A percentile compares a stretch with the other conserved stretches of the same genome.
Conservation (phyloP, 345 rosid species). For the Rhodamnia rubescens region DNA sequence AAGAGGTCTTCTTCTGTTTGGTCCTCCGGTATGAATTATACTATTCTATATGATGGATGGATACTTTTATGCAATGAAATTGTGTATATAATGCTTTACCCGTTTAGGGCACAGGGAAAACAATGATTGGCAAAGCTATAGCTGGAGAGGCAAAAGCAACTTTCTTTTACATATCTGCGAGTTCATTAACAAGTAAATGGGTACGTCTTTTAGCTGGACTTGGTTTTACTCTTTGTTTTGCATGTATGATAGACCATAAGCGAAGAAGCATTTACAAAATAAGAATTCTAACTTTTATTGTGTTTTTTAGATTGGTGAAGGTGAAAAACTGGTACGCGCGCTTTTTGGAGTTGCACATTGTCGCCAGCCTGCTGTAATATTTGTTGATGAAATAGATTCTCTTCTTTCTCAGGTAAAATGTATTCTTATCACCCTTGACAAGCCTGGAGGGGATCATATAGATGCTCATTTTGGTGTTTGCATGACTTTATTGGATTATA, state of each 20-base stretch:
- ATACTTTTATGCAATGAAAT: background rate
- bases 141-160: constrained; percentile 99
- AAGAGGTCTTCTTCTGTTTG: constrained; percentile 97
- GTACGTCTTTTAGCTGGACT: constrained; percentile 27
- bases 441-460: background rate
- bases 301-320: constrained; percentile 82
- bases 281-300: background rate
- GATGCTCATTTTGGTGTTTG: background rate
- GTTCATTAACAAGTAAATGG: constrained; percentile 99
- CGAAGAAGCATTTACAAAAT: background rate
- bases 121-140: constrained; percentile 98
- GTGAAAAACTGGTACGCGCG: constrained; percentile 97
- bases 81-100: background rate
- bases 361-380: constrained; percentile 97
- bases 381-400: constrained; percentile 97
- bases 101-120: constrained; percentile 89
- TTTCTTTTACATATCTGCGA: constrained; percentile 93
- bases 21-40: constrained; percentile 70
- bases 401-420: constrained; percentile 81
- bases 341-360: constrained; percentile 98
- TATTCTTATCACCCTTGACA: constrained; percentile 1
- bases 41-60: constrained; percentile 1
- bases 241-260: background rate
- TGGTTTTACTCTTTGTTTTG: background rate
- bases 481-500: background rate